These are phyloP conservation scores for Phylloporus sp. DNA, from an alignment of 1,284 basidiomycete species.

Conservation along the genomic window DNA sequence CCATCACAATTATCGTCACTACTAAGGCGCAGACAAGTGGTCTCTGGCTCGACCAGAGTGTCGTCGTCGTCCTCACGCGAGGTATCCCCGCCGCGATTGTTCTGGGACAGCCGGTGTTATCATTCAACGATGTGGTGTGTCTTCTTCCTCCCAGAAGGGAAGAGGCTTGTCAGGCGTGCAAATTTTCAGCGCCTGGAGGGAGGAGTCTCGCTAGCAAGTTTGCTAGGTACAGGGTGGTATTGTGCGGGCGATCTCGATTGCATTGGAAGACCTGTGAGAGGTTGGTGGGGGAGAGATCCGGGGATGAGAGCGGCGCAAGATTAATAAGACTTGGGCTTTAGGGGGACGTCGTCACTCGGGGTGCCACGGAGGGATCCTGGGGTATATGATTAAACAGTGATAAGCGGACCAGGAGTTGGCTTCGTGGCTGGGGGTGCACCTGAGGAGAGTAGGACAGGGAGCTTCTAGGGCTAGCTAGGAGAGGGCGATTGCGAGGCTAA, in stretches of 20 bases:
- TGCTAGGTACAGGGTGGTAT: constrained; percentile 52
- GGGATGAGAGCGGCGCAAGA: constrained; percentile 20
- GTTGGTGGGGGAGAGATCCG: constrained; percentile 42
- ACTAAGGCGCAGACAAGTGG: constrained; percentile 41
- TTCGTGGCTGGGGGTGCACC: constrained; percentile 42
- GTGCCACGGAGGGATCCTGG: constrained; percentile 54
- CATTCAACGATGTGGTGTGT: constrained; percentile 50
- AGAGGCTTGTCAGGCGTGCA: constrained; percentile 77
- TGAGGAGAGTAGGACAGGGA: constrained; percentile 56
- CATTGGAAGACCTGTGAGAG: constrained; percentile 46
- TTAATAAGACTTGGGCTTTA: constrained; percentile 58
- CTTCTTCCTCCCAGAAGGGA: constrained; percentile 81
- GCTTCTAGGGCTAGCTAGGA: constrained; percentile 47
- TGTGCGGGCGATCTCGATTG: constrained; percentile 48
- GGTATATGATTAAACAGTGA: constrained; percentile 64
- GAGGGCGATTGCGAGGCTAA: constrained; percentile 57
- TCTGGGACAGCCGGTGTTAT: constrained; percentile 29
- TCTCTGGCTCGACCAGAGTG: constrained; percentile 53
- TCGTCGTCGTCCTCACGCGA: constrained; percentile 59
- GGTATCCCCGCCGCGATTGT: constrained; percentile 41
- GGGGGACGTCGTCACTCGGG: constrained; percentile 52
- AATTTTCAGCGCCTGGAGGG: constrained; percentile 58
- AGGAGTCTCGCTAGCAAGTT: constrained; percentile 61
- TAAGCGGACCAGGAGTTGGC: constrained; percentile 57
- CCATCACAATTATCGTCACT: constrained; percentile 42